Evolutionary conservation across 2,329 filamentous ascomycete genomes (phyloP).

Genomic region (Sporothrix luriei): DNA sequence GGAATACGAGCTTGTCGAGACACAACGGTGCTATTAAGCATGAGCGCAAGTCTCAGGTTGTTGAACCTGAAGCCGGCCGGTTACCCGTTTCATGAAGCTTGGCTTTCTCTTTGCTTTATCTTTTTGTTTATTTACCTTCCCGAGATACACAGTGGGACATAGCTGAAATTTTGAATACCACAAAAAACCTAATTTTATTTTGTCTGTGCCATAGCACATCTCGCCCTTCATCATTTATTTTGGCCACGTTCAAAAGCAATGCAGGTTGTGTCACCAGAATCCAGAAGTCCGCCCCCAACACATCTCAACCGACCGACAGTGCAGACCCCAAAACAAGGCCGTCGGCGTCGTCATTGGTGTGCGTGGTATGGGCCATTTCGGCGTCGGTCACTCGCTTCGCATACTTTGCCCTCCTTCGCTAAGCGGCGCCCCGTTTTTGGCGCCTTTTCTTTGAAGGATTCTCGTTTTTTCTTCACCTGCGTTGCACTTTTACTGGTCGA

Average conservation of each 20-base stretch:
- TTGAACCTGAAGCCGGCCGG: background rate
- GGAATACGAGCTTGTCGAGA: slow-evolving; percentile 12
- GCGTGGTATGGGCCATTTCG: slow-evolving; percentile 7
- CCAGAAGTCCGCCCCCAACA: background rate
- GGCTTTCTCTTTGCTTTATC: background rate
- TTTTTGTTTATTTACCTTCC: no score
- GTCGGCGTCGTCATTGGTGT: background rate
- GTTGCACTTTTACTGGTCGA: background rate
- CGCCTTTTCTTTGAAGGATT: background rate
- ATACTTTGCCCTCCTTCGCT: slow-evolving; percentile 11
- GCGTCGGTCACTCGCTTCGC: slow-evolving; percentile 26
- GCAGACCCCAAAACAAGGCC: background rate
- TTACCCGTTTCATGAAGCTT: background rate
- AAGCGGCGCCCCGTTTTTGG: slow-evolving; percentile 24
- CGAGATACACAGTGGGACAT: no score
- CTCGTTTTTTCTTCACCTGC: background rate
- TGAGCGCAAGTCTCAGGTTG: background rate
- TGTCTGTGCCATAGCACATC: background rate
- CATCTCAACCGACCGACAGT: background rate
- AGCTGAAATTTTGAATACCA: slow-evolving; percentile 13
- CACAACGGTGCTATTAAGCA: background rate
- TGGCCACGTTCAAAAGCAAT: background rate
- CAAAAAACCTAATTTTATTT: background rate
- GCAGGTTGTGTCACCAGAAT: background rate
- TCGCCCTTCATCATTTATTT: background rate